Percentiles rank a stretch among this genome's conserved stretches.
Evolutionary conservation across 441 rosid genomes (phyloP).

Genomic region (Cnidoscolus chayamansa): DNA sequence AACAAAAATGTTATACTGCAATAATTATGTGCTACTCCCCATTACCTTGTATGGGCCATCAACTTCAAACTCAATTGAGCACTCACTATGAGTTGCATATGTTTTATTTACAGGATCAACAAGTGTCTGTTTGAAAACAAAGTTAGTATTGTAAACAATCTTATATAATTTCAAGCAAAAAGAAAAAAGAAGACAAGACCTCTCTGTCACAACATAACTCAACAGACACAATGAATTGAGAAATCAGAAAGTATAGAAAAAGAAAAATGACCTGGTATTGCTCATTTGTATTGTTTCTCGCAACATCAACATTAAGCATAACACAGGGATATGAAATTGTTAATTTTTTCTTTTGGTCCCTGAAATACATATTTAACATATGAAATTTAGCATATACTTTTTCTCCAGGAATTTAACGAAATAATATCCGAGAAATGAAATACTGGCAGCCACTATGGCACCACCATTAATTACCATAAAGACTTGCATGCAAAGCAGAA

Average conservation of each 20-base stretch:
- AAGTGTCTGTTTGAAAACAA: conserved; percentile 60
- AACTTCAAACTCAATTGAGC: conserved; percentile 99
- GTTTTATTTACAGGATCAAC: conserved; percentile 71
- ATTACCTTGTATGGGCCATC: conserved; percentile 99
- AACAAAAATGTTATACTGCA: conserved; percentile 18
- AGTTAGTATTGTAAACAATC: conserved; percentile 16
- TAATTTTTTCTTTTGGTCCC: conserved; percentile 81
- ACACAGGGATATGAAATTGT: conserved; percentile 98
- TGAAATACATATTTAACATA: conserved; percentile 37
- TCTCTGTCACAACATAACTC: conserved; percentile 3
- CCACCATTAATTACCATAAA: conserved; percentile 5
- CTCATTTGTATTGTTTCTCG: conserved; percentile 92
- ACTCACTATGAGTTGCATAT: conserved; percentile 82
- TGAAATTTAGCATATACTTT: conserved; percentile 21
- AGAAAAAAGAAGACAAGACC: conserved; percentile 18
- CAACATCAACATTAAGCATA: conserved; percentile 97
- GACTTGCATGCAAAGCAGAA: conserved; percentile 20
- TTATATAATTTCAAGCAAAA: conserved; percentile 17
- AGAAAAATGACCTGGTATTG: conserved; percentile 77
- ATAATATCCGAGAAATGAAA: conserved; percentile 1
- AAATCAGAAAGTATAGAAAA: conserved; percentile 8
- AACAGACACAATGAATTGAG: conserved; percentile 13
- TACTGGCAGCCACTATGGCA: not conserved
- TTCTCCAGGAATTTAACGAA: not conserved
- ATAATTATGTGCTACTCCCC: conserved; percentile 6